Evolutionary conservation across 2,329 filamentous ascomycete species (phyloP).

Genomic region (Cladosporium sp.): DNA sequence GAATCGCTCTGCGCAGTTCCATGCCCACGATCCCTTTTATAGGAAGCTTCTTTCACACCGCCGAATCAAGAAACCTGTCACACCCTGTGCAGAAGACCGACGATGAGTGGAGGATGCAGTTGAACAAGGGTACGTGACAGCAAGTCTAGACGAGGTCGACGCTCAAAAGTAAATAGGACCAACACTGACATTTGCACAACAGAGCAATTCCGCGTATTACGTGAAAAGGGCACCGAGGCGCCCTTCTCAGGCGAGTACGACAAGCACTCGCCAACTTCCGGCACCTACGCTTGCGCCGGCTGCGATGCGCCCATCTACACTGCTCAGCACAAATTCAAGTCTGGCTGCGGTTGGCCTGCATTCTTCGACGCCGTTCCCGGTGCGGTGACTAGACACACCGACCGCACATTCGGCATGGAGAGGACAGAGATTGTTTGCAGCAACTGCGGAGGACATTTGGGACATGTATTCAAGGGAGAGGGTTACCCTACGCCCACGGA

Average conservation of each 20-base stretch:
- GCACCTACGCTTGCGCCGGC: slow-evolving; percentile 83
- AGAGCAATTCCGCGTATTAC: slow-evolving; percentile 96
- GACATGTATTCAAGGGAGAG: slow-evolving; percentile 91
- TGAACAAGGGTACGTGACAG: slow-evolving; percentile 64
- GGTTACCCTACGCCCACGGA: slow-evolving; percentile 82
- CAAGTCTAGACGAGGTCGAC: neutral
- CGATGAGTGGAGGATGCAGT: slow-evolving; percentile 84
- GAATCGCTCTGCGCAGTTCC: slow-evolving; percentile 44
- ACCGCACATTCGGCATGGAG: slow-evolving; percentile 75
- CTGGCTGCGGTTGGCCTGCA: slow-evolving; percentile 94
- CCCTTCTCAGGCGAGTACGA: slow-evolving; percentile 81
- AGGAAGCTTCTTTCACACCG: slow-evolving; percentile 69
- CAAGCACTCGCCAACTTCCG: slow-evolving; percentile 74
- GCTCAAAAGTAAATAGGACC: neutral
- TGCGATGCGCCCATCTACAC: slow-evolving; percentile 89
- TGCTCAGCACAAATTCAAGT: slow-evolving; percentile 92
- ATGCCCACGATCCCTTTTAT: slow-evolving; percentile 81
- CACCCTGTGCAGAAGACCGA: slow-evolving; percentile 80
- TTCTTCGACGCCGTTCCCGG: slow-evolving; percentile 96
- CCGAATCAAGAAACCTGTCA: slow-evolving; percentile 49
- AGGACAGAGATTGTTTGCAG: slow-evolving; percentile 91
- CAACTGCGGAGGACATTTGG: slow-evolving; percentile 90
- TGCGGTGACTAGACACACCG: slow-evolving; percentile 79
- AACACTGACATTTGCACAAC: slow-evolving; percentile 16
- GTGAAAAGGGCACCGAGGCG: slow-evolving; percentile 86